Evolutionary conservation across 306 rosid genomes (phyloP).

Genomic region (Calophaca sinica): DNA sequence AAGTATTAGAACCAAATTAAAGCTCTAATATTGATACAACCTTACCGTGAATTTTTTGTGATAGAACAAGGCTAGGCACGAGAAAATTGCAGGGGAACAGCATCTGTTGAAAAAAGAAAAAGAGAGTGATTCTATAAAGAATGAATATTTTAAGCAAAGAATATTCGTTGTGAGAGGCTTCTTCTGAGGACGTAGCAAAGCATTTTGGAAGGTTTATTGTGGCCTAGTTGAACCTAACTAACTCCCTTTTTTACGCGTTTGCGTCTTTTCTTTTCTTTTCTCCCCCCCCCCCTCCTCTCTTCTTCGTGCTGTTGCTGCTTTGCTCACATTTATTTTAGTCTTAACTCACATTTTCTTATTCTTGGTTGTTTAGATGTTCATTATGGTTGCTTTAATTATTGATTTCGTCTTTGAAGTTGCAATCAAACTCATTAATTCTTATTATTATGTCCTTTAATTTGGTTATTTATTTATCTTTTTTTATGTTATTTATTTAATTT

Average conservation of each 20-base stretch:
- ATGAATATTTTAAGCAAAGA: conserved; percentile 40
- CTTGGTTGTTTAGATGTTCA: too few relatives aligned
- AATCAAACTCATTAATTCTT: too few relatives aligned
- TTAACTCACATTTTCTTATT: neutral
- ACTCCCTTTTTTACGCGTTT: conserved; percentile 25
- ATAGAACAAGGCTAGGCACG: neutral
- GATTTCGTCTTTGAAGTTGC: too few relatives aligned
- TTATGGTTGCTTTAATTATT: too few relatives aligned
- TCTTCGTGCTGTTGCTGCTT: conserved; percentile 3
- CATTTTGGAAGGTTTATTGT: too few relatives aligned
- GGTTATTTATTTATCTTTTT: too few relatives aligned
- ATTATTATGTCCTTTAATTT: too few relatives aligned
- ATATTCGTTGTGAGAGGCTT: conserved; percentile 50
- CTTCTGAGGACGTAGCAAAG: neutral
- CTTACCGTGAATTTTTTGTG: conserved; percentile 35
- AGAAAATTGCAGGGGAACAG: conserved; percentile 9
- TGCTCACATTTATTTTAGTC: neutral
- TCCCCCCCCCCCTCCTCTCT: too few relatives aligned
- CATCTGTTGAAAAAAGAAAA: conserved; percentile 31
- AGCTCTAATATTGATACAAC: neutral
- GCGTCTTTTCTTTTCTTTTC: neutral
- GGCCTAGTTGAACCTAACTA: neutral
- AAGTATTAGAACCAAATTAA: neutral
- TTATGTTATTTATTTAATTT: too few relatives aligned
- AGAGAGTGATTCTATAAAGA: neutral